A percentile compares a stretch with the other conserved stretches of the same genome.
phyloP scores from a whole-genome alignment of 352 stramenopile genomes.

The Blastocystis sp. region DNA sequence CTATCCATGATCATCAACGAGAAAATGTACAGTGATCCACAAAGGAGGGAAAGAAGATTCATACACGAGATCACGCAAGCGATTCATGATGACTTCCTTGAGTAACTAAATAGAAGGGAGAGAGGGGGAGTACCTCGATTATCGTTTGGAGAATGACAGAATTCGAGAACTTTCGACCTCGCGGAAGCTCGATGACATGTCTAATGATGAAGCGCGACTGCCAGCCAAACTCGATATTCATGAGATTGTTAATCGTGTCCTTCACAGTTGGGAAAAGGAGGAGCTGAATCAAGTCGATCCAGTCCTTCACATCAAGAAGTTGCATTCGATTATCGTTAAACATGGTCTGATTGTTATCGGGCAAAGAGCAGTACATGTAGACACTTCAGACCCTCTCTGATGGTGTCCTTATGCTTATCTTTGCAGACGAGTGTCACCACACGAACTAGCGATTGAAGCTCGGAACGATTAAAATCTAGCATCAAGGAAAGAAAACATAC shows the following conservation, averaged over 20 bases:
- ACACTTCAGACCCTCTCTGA: slow-evolving; percentile 27
- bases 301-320: not conserved
- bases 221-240: not conserved
- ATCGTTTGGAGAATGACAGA: not conserved
- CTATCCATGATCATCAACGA: not conserved
- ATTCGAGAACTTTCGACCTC: not conserved
- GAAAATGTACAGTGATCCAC: not conserved
- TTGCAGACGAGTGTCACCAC: slow-evolving; percentile 32
- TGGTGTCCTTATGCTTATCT: not conserved
- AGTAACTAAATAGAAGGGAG: not conserved
- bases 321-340: not conserved
- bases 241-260: slow-evolving; percentile 15
- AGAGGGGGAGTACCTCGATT: not conserved
- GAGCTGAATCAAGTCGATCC: not conserved
- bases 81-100: not conserved
- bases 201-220: not conserved
- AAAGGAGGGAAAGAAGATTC: not conserved
- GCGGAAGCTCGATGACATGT: not conserved
- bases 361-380: not conserved
- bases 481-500: not conserved
- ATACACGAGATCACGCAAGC: not conserved
- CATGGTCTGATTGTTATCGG: not conserved
- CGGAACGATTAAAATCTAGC: not conserved
- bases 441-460: slow-evolving; percentile 29
- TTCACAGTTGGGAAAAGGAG: slow-evolving; percentile 35